Percentiles rank a stretch among this genome's conserved stretches.
phyloP scores from a whole-genome alignment of 495 filamentous ascomycete species.

The Penicillium pulvis region DNA sequence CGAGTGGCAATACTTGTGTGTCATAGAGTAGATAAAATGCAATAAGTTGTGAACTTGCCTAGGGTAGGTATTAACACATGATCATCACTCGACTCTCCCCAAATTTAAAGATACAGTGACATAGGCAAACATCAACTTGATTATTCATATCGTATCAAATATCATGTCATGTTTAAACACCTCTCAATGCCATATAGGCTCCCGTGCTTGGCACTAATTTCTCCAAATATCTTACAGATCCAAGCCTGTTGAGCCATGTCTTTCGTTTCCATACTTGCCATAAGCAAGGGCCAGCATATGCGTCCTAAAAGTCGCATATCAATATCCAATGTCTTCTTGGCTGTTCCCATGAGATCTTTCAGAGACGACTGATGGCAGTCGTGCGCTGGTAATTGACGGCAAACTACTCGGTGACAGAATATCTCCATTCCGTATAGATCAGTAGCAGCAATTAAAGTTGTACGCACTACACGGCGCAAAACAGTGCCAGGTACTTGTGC shows the following conservation, averaged over 20 bases:
- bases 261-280: conserved; percentile 1
- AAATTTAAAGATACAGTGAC: not conserved
- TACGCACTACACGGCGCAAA: not conserved
- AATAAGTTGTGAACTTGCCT: not conserved
- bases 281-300: conserved; percentile 1
- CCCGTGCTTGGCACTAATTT: not conserved
- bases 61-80: not conserved
- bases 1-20: not conserved
- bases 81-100: not conserved
- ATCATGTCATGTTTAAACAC: not conserved
- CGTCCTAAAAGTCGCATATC: conserved; percentile 1
- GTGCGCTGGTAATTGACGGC: not conserved
- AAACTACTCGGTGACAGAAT: not conserved
- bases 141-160: not conserved
- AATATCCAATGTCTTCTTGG: not conserved
- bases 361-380: not conserved
- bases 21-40: not conserved
- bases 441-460: not conserved
- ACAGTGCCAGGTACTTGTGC: not conserved
- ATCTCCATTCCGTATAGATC: conserved; percentile 2
- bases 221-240: not conserved
- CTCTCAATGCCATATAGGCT: not conserved
- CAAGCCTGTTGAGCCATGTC: not conserved
- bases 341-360: not conserved
- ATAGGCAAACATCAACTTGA: not conserved